Base-by-base conservation (phyloP, 1,284 basidiomycete genomes). In the Sutorius eximius region DNA sequence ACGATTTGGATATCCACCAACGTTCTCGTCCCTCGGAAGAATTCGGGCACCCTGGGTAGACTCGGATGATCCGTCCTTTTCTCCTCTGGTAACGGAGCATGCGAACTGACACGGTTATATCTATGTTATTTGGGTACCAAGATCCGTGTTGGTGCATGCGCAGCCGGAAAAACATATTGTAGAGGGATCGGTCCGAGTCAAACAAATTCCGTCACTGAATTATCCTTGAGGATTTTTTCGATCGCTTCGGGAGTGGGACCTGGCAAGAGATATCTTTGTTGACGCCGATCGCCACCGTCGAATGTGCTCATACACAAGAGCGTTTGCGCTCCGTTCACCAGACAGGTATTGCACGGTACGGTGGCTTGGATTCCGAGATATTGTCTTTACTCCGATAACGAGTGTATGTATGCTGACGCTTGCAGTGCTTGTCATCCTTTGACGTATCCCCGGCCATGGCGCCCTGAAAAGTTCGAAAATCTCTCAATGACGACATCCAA, bases 151-250 rank as follows among this genome's bases (percentile, higher is more conserved):
- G 24, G 11, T 30, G 24, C 29, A 7, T 38, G 16, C 13, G 55
- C 59, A 16, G 22, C 6, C 9, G 37, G 59, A 32, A 46, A 61
- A 11, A 41, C 15, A 24, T n/a, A n/a, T n/a, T n/a, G n/a, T 18
- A 29, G 44, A 59, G 48, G 10, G 38, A 24, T 5, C 22, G 22
- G 24, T 27, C 24, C 24, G 24, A 27, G 47, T 6, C 29, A 42
- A 11, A 41, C 12, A 13, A 48, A 53, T 2, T 44, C 24, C 12
- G 8, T 6, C 24, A 7, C 11, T 4, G 34, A 5, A 4, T 40
- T 40, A 1, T 52, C 47, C n/a, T 24, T 5, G 9, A 44, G 5
- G 12, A 44, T 10, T 27, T 43, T 47, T 2, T 22, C 33, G 13
- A 44, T n/a, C 11, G 2, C 52, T 27, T 20, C 30, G 4, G 34